Evolutionary conservation across 768 basidiomycete genomes (phyloP).

Genomic region (Hypholoma sublateritium): DNA sequence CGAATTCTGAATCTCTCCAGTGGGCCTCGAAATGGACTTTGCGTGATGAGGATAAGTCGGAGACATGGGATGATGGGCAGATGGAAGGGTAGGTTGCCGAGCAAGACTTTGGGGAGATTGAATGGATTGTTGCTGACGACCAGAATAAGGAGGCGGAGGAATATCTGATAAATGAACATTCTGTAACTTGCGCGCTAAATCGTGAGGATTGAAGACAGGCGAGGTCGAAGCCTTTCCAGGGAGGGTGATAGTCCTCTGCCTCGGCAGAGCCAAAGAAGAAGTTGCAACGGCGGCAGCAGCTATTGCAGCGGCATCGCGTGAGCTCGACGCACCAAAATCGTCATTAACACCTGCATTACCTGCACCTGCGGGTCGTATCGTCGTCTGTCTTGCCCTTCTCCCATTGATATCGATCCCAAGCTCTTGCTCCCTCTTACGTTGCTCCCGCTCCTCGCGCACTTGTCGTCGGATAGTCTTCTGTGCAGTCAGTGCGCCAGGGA

Average conservation of each 20-base stretch:
- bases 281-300: slow-evolving; percentile 27
- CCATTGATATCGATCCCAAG: slow-evolving; percentile 20
- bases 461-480: slow-evolving; percentile 78
- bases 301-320: slow-evolving; percentile 37
- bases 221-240: slow-evolving; percentile 28
- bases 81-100: background rate
- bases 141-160: slow-evolving; percentile 5
- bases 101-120: background rate
- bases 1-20: slow-evolving; percentile 10
- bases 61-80: background rate
- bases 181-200: slow-evolving; percentile 57
- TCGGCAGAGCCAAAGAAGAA: slow-evolving; percentile 20
- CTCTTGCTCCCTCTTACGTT: slow-evolving; percentile 50
- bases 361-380: slow-evolving; percentile 38
- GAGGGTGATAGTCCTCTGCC: slow-evolving; percentile 45
- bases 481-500: slow-evolving; percentile 80
- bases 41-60: slow-evolving; percentile 3
- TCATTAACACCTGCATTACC: slow-evolving; percentile 16
- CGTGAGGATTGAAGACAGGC: slow-evolving; percentile 50
- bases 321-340: slow-evolving; percentile 25
- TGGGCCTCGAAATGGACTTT: slow-evolving; percentile 16
- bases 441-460: slow-evolving; percentile 66
- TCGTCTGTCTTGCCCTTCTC: slow-evolving; percentile 28
- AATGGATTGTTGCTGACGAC: background rate
- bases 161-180: slow-evolving; percentile 39